Conservation (phyloP, 1,284 basidiomycete genomes). For the Amylostereum areolatum region DNA sequence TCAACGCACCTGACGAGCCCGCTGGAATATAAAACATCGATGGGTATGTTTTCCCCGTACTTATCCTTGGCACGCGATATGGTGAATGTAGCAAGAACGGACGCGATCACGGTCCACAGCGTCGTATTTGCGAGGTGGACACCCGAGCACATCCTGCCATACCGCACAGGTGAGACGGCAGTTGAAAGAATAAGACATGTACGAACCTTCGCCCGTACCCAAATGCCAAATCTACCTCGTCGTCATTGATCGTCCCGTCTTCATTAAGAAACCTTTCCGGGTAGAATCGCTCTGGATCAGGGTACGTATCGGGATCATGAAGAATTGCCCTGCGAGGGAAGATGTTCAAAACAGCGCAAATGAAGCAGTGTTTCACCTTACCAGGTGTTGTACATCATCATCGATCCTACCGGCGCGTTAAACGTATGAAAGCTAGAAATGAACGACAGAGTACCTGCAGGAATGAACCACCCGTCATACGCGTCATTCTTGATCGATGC, state of each 20-base stretch:
- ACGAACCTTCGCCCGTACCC: not conserved
- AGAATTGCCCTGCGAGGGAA: not conserved
- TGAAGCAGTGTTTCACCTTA: not conserved
- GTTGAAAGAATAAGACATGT: not conserved
- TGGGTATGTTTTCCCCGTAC: not conserved
- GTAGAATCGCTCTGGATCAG: not conserved
- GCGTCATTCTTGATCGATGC: not conserved
- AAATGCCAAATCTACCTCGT: not conserved
- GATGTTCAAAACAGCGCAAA: not conserved
- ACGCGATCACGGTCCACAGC: not conserved
- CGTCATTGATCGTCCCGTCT: conserved; percentile 1
- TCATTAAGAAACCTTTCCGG: conserved; percentile 23
- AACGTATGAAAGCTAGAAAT: not conserved
- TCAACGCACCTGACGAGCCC: not conserved
- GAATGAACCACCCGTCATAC: conserved; percentile 3
- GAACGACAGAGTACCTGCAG: not conserved
- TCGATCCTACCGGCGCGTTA: not conserved
- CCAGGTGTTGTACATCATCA: not conserved
- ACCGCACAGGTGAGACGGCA: not conserved
- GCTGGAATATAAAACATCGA: not conserved
- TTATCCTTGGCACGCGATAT: not conserved
- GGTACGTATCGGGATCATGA: not conserved
- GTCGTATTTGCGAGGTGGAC: not conserved
- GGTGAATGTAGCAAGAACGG: not conserved
- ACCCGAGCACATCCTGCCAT: not conserved